Evolutionary conservation across 2,329 filamentous ascomycete species (phyloP).

Genomic region (Teratosphaeria nubilosa): DNA sequence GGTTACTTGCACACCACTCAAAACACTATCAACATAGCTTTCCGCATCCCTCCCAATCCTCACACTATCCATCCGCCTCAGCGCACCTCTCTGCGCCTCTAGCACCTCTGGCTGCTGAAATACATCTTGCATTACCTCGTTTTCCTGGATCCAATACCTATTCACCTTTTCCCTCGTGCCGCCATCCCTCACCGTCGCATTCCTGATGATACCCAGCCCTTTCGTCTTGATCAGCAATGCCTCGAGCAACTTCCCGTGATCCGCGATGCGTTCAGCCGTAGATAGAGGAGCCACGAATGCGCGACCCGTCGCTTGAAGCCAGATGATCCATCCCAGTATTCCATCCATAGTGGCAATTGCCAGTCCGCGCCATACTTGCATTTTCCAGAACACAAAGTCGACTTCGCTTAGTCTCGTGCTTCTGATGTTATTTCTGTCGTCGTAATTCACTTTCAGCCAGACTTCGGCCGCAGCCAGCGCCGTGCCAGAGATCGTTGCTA

Average conservation of each 20-base stretch:
- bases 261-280: slow-evolving; percentile 57
- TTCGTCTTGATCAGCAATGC: slow-evolving; percentile 56
- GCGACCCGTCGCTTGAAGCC: slow-evolving; percentile 68
- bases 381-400: slow-evolving; percentile 62
- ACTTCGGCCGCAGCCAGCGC: slow-evolving; percentile 54
- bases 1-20: slow-evolving; percentile 1
- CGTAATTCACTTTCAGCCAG: slow-evolving; percentile 55
- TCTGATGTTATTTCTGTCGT: slow-evolving; percentile 53
- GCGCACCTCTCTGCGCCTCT: slow-evolving; percentile 57
- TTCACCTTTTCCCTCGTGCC: slow-evolving; percentile 55
- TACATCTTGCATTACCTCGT: slow-evolving; percentile 57
- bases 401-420: slow-evolving; percentile 51
- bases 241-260: slow-evolving; percentile 46
- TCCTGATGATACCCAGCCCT: slow-evolving; percentile 65
- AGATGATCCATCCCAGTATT: slow-evolving; percentile 56
- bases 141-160: slow-evolving; percentile 75
- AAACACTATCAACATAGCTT: slow-evolving; percentile 36
- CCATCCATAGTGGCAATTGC: slow-evolving; percentile 56
- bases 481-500: slow-evolving; percentile 55
- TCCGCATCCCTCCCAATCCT: slow-evolving; percentile 55
- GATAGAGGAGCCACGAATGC: slow-evolving; percentile 57
- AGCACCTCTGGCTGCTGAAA: slow-evolving; percentile 72
- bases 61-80: slow-evolving; percentile 54
- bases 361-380: slow-evolving; percentile 53
- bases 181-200: slow-evolving; percentile 66